Percentiles rank a stretch among this genome's conserved stretches.
Conservation (phyloP, 495 filamentous ascomycete species). For the Neurospora sp. region DNA sequence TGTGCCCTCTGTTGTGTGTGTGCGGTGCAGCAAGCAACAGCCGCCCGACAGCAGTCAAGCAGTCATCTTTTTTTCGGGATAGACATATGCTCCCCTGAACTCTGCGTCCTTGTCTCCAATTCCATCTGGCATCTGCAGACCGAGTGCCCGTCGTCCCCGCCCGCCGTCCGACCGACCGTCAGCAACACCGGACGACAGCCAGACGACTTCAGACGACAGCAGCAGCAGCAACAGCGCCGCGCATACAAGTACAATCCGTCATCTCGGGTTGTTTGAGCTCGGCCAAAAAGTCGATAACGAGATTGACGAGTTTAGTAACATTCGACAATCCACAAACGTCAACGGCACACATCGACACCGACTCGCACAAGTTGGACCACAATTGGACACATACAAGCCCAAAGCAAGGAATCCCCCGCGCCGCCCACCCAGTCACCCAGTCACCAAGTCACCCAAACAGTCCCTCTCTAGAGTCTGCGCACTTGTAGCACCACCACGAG, state of each 20-base stretch:
- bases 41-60: neutral
- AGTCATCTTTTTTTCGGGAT: neutral
- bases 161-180: neutral
- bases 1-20: neutral
- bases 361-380: neutral
- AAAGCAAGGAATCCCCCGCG: neutral
- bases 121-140: neutral
- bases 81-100: neutral
- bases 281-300: neutral
- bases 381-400: neutral
- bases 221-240: conserved; percentile 5
- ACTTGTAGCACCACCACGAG: neutral
- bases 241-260: neutral
- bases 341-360: neutral
- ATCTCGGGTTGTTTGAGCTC: neutral
- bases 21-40: neutral
- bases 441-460: neutral
- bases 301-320: neutral
- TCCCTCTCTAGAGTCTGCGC: neutral
- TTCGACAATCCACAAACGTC: neutral
- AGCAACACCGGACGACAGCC: neutral
- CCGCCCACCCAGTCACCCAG: neutral
- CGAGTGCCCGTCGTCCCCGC: neutral
- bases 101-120: neutral
- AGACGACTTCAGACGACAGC: conserved; percentile 17